Base-by-base conservation (phyloP, 768 basidiomycete genomes). In the Melanogaster broomeanus region DNA sequence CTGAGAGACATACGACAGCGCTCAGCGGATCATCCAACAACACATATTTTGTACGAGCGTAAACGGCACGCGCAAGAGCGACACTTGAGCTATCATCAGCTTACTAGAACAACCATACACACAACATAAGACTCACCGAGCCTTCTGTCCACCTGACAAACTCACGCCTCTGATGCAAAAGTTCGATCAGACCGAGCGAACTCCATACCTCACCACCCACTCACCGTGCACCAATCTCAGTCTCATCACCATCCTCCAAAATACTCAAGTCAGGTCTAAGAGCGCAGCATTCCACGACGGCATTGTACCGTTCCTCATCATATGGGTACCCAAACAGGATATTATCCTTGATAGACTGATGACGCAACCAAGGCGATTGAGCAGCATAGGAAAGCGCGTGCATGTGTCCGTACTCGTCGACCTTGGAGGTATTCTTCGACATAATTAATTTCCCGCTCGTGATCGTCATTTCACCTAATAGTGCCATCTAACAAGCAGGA, bases 281-380 rank as follows among this genome's bases (percentile, higher is more conserved):
- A 1, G 93, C 93, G 62, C 95, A 98, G 13, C 83, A 87, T 45
- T 92, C 85, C n/a, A 95, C 65, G 24, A 93, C 90, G 0, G 73
- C 75, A 10, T 85, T 71, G 57, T 94, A 94, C 43, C 90, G 74
- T 55, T 84, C 82, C 55, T 88, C 82, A 46, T 89, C 87, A 38
- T 65, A 72, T 1, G 84, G 83, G 56, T 80, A 79, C 0, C 88
- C 89, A 64, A 93, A 93, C 10, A 90, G 68, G 61, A 94, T 90
- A 62, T 94, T 93, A 35, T 87, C 85, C 57, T 78, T 82, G 65
- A 93, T 89, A 0, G 88, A 85, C 41, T 84, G 82, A 59, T 87
- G 83, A 16, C 81, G 75, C 47, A 87, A 66, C 84, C 84, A 88
- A 0, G 85, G 84, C 1, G 82, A 78, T 60, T 93, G 90, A 0